phyloP scores from a whole-genome alignment of 2,329 filamentous ascomycete species.

The Pestalotiopsis sp. region DNA sequence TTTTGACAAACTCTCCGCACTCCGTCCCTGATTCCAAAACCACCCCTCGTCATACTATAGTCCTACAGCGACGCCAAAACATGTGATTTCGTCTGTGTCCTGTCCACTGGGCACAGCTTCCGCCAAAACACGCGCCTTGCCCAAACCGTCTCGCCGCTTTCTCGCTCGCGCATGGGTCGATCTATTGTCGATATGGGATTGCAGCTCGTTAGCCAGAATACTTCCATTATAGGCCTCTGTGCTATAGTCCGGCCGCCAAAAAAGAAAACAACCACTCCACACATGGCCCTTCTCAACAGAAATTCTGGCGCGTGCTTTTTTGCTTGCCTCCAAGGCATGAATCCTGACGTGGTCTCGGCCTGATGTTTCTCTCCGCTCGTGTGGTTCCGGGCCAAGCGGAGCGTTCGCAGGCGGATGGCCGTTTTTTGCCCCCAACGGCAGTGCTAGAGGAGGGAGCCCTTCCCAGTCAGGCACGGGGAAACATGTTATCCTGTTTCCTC shows the following conservation, averaged over 20 bases:
- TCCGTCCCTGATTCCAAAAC: not conserved
- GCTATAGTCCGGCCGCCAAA: not conserved
- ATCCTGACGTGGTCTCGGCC: not conserved
- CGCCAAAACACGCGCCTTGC: not conserved
- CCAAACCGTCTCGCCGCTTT: not conserved
- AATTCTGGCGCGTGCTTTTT: not conserved
- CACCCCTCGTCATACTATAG: not conserved
- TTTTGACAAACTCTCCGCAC: not conserved
- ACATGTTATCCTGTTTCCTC: not conserved
- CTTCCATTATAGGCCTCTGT: not conserved
- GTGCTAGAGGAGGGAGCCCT: not conserved
- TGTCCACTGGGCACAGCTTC: not conserved
- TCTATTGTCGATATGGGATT: not conserved
- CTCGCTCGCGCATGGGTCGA: not conserved
- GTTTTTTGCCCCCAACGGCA: too few species aligned
- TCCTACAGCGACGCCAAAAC: not conserved
- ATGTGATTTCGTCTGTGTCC: not conserved
- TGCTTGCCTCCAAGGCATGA: not conserved
- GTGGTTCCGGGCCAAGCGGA: not conserved
- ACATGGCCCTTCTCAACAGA: not conserved
- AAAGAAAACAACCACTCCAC: not conserved
- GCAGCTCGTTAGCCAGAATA: not conserved
- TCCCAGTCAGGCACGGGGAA: not conserved
- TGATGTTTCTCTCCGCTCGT: not conserved
- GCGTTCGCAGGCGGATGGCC: not conserved